Conservation (phyloP, 179 eudicot genomes). For the Gypsophila paniculata region DNA sequence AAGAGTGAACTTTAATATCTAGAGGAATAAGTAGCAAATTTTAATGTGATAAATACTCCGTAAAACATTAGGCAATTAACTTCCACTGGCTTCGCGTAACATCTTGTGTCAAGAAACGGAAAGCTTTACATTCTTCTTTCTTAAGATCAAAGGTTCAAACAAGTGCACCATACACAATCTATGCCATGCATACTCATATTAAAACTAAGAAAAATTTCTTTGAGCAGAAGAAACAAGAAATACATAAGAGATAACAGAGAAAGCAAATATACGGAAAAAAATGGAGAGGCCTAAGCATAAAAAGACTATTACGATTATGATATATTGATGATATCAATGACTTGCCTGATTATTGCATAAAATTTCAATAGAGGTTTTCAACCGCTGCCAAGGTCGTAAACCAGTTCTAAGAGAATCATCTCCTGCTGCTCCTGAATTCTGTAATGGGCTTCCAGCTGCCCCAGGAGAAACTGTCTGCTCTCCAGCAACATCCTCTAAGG, state of each 20-base stretch:
- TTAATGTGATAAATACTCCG: not conserved
- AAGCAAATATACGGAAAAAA: not conserved
- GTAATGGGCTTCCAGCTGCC: slow-evolving; percentile 52
- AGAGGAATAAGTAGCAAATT: not conserved
- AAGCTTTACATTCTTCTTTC: not conserved
- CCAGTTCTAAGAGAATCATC: slow-evolving; percentile 65
- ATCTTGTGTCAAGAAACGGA: not conserved
- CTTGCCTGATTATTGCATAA: slow-evolving; percentile 94
- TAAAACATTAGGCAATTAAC: not conserved
- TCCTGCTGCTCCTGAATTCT: slow-evolving; percentile 42
- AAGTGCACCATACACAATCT: not conserved
- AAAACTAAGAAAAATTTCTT: not conserved
- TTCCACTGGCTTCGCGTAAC: not conserved
- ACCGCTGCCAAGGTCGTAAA: slow-evolving; percentile 71
- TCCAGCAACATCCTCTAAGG: slow-evolving; percentile 44
- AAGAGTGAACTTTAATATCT: not conserved
- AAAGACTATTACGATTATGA: not conserved
- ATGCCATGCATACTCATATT: not conserved
- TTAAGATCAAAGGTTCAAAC: slow-evolving; percentile 2
- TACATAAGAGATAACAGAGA: not conserved
- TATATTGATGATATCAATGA: slow-evolving; percentile 8
- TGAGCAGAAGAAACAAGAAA: not conserved
- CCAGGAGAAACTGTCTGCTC: slow-evolving; percentile 61
- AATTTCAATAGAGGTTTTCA: slow-evolving; percentile 80
- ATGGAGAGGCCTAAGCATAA: not conserved